phyloP scores from a whole-genome alignment of 768 basidiomycete species.

The Leccinum barrowsii region DNA sequence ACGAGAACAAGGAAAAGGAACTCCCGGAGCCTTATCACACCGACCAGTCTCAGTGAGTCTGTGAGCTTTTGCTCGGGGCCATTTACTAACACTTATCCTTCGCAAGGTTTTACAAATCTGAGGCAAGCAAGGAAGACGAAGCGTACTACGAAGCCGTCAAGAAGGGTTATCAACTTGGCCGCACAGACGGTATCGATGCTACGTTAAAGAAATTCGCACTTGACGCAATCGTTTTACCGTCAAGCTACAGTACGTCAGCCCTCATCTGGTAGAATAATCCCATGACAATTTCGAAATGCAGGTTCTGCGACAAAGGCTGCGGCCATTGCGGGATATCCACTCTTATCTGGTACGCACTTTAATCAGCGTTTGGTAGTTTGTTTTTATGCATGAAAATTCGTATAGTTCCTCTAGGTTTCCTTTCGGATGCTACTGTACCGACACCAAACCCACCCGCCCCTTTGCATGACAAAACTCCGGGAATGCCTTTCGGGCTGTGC shows the following conservation, averaged over 20 bases:
- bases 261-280: not conserved
- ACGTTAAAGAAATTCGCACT: constrained; percentile 43
- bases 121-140: constrained; percentile 25
- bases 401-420: constrained; percentile 40
- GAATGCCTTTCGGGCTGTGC: constrained; percentile 40
- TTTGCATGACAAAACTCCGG: constrained; percentile 30
- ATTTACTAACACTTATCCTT: not conserved
- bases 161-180: constrained; percentile 44
- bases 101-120: constrained; percentile 20
- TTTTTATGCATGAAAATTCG: constrained; percentile 31
- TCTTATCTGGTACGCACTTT: constrained; percentile 28
- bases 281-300: not conserved
- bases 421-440: constrained; percentile 29
- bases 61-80: not conserved
- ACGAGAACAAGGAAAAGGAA: constrained; percentile 49
- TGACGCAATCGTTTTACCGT: constrained; percentile 51
- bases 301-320: constrained; percentile 28
- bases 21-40: constrained; percentile 33
- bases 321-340: constrained; percentile 37
- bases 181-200: constrained; percentile 52
- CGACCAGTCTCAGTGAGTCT: constrained; percentile 33
- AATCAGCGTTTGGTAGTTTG: not conserved
- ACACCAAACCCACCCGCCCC: constrained; percentile 35
- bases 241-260: constrained; percentile 12
- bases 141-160: constrained; percentile 43